A percentile compares a stretch with the other conserved stretches of the same genome.
Conservation (phyloP, 1,284 basidiomycete species). For the Schizophyllum commune region DNA sequence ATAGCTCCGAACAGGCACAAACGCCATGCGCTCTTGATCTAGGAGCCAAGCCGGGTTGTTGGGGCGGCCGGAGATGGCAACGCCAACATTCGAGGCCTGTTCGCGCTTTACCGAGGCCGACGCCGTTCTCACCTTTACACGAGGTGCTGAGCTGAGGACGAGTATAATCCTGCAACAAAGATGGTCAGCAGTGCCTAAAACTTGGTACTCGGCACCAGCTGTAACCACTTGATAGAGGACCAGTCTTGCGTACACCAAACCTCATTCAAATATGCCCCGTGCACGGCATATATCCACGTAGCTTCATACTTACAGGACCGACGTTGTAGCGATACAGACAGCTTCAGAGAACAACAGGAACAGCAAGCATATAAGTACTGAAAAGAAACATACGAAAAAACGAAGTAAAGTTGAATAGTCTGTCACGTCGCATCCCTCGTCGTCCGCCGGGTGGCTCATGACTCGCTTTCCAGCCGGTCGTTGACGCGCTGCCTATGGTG, state of each 20-base stretch:
- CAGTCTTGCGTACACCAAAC: too few species aligned
- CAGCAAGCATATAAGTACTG: not conserved
- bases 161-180: too few species aligned
- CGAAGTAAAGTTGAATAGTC: not conserved
- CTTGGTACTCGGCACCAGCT: too few species aligned
- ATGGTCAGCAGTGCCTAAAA: too few species aligned
- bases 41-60: not conserved
- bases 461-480: conserved; percentile 26
- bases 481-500: conserved; percentile 41
- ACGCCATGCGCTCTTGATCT: not conserved
- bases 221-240: too few species aligned
- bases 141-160: too few species aligned
- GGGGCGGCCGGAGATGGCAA: not conserved
- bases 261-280: not conserved
- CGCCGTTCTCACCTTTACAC: too few species aligned
- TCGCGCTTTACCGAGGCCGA: too few species aligned
- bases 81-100: not conserved
- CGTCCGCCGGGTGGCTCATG: conserved; percentile 15
- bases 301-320: not conserved
- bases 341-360: not conserved
- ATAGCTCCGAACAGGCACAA: not conserved
- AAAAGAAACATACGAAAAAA: not conserved
- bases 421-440: not conserved
- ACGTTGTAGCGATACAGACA: not conserved
- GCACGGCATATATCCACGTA: not conserved